Evolutionary conservation across 768 basidiomycete genomes (phyloP), one percentile per base, ranked within the genome.

Genomic region (Xerocomellus intermedius): DNA sequence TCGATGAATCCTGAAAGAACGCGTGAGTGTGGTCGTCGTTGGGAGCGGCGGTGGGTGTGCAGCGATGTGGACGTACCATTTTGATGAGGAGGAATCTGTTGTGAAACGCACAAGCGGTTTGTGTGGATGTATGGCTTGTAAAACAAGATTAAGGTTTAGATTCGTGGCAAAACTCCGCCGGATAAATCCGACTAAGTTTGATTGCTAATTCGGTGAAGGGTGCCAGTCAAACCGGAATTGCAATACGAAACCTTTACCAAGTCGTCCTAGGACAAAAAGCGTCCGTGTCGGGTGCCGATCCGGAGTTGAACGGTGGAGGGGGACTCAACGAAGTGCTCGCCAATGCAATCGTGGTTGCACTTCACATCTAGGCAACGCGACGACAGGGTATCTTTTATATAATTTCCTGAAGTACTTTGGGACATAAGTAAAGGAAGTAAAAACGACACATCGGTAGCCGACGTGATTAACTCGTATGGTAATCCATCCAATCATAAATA

Each of bases 1-100:
- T 91, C 73, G 90, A 84, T 67, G 89, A 83, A 72, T 91, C 90
- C 90, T 91, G 28, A 2, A 3, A 12, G 0, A 35, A 33, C 6
- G 39, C 0, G 10, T 64, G 10, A 55, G 54, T 1, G 13, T n/a
- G n/a, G n/a, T 2, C 9, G 12, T 22, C 10, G 3, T 30, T 17
- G 21, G 5, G 17, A 4, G 5, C 3, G 41, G 22, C 10, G 30
- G 30, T 26, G 26, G 26, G 24, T 24, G 24, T 4, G 30, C 1
- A 2, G 17, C 4, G 38, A 14, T 6, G 38, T 17, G 43, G 50
- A 61, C 68, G 24, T 48, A 70, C 68, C 68, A 69, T 69, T 24
- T 61, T 24, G 58, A 56, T 42, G 54, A 35, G 24, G 52, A 37
- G 24, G n/a, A 36, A 41, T 48, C 35, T 49, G 54, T 38, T 17